Evolutionary conservation across 805 yeast genomes (phyloP).

Genomic region (Candida pseudoglaebosa): DNA sequence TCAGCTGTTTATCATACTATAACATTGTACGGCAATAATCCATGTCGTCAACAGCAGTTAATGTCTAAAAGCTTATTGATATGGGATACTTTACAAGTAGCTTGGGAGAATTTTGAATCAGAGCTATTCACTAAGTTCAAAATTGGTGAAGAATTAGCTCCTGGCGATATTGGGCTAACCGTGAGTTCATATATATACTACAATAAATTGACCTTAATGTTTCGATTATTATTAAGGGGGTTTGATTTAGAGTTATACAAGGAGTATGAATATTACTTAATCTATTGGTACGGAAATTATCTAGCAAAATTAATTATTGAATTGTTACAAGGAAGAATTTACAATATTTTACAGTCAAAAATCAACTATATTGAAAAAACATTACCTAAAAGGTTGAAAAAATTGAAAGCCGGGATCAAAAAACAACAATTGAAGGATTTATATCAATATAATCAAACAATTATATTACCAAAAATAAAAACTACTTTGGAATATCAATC

Average conservation of each 20-base stretch:
- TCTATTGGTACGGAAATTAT: conserved; percentile 65
- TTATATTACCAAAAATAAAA: conserved; percentile 33
- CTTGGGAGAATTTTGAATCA: conserved; percentile 61
- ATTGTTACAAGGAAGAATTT: conserved; percentile 42
- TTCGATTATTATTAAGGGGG: conserved; percentile 67
- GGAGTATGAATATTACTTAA: conserved; percentile 60
- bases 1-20: conserved; percentile 34
- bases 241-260: conserved; percentile 72
- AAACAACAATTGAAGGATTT: conserved; percentile 32
- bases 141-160: conserved; percentile 34
- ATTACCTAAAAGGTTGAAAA: conserved; percentile 41
- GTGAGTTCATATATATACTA: conserved; percentile 66
- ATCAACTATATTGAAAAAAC: conserved; percentile 29
- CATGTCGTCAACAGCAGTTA: conserved; percentile 79
- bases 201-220: conserved; percentile 66
- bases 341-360: conserved; percentile 28
- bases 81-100: conserved; percentile 83
- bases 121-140: conserved; percentile 31
- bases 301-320: conserved; percentile 37
- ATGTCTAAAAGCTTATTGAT: conserved; percentile 47
- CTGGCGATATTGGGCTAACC: conserved; percentile 50
- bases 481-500: conserved; percentile 19
- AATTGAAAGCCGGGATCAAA: conserved; percentile 48
- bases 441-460: conserved; percentile 26
- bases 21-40: conserved; percentile 46